A percentile compares a stretch with the other conserved stretches of the same genome.
Evolutionary conservation across 805 yeast genomes (phyloP).

Genomic region (Nakazawaea siamensis): DNA sequence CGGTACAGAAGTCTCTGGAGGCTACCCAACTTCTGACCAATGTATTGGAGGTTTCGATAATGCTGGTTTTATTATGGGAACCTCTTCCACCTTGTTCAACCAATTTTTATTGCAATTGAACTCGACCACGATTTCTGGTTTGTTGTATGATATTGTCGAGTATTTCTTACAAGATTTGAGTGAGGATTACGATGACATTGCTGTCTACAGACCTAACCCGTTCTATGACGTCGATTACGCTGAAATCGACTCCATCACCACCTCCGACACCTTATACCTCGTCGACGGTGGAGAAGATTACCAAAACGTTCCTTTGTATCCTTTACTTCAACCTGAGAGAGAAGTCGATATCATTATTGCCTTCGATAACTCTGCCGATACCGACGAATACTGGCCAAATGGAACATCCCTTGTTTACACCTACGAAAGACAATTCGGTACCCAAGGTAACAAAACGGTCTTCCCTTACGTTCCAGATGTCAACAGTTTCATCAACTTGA

Average conservation of each 20-base stretch:
- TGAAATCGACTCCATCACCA: constrained; percentile 26
- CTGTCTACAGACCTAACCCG: constrained; percentile 69
- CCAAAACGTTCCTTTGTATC: constrained; percentile 63
- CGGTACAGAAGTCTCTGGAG: constrained; percentile 59
- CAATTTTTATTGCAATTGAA: constrained; percentile 52
- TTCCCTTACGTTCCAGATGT: constrained; percentile 79
- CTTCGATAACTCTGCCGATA: constrained; percentile 60
- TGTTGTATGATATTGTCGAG: constrained; percentile 35
- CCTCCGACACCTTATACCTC: constrained; percentile 37
- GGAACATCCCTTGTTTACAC: constrained; percentile 53
- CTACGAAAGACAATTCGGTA: constrained; percentile 38
- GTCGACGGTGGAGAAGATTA: constrained; percentile 79
- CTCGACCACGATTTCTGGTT: constrained; percentile 40
- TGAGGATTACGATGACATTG: constrained; percentile 53
- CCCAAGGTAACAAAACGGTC: constrained; percentile 47
- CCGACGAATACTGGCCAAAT: constrained; percentile 54
- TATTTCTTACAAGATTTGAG: constrained; percentile 38
- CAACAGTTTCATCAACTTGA: constrained; percentile 47
- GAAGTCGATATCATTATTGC: constrained; percentile 59
- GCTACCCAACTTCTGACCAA: constrained; percentile 35
- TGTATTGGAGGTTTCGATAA: constrained; percentile 74
- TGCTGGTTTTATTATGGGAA: constrained; percentile 74
- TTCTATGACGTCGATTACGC: constrained; percentile 36
- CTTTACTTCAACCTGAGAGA: constrained; percentile 55
- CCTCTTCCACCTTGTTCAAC: constrained; percentile 77